phyloP scores from a whole-genome alignment of 495 filamentous ascomycete genomes.

The Daldinia bambusicola region DNA sequence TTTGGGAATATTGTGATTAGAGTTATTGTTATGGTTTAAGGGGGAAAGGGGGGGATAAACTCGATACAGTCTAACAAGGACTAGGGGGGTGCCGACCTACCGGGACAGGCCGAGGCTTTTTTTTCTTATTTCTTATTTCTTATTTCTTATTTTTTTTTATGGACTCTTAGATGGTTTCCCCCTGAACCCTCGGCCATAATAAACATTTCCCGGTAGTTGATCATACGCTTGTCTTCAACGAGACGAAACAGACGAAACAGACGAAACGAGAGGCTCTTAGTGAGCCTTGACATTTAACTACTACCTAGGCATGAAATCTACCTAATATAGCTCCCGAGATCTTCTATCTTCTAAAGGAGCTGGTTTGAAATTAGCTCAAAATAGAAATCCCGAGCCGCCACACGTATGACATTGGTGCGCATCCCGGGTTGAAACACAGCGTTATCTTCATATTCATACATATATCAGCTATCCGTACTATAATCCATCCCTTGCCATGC shows the following conservation, averaged over 20 bases:
- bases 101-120: slow-evolving; percentile 38
- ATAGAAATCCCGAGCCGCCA: too few relatives aligned
- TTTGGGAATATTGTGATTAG: too few relatives aligned
- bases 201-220: slow-evolving; percentile 34
- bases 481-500: slow-evolving; percentile 20
- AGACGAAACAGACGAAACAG: not conserved
- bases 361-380: not conserved
- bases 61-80: not conserved
- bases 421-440: slow-evolving; percentile 15
- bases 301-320: too few relatives aligned
- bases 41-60: too few relatives aligned
- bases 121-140: too few relatives aligned
- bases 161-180: not conserved
- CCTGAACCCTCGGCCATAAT: slow-evolving; percentile 8
- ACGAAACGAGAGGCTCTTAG: not conserved
- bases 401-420: not conserved
- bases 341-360: not conserved
- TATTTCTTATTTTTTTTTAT: too few relatives aligned
- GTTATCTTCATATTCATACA: not conserved
- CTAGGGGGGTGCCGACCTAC: slow-evolving; percentile 30
- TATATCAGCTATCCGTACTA: too few relatives aligned
- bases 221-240: slow-evolving; percentile 10
- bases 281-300: too few relatives aligned
- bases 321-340: not conserved
- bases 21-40: too few relatives aligned